phyloP scores from a whole-genome alignment of 2,329 filamentous ascomycete species.

The Fusarium virguliforme region DNA sequence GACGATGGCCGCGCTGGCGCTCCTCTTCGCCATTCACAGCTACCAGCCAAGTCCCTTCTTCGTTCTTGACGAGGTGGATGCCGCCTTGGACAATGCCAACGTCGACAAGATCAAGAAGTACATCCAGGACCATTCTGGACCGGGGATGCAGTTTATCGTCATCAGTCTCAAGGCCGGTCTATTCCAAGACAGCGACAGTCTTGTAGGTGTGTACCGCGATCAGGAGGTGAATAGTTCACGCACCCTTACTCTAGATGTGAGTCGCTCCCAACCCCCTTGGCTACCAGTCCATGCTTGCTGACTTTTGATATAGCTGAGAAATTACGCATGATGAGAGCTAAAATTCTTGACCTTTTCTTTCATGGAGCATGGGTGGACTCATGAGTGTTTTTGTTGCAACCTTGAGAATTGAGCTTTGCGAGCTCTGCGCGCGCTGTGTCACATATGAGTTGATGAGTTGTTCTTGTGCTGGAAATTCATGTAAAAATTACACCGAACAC shows the following conservation, averaged over 20 bases:
- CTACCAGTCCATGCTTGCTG: slow-evolving; percentile 20
- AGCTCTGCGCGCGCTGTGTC: slow-evolving; percentile 17
- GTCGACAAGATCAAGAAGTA: slow-evolving; percentile 97
- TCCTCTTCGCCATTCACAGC: slow-evolving; percentile 96
- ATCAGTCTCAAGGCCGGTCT: slow-evolving; percentile 96
- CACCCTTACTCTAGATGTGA: slow-evolving; percentile 94
- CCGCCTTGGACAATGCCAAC: slow-evolving; percentile 97
- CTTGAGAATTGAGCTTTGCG: slow-evolving; percentile 10
- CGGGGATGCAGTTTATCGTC: slow-evolving; percentile 99
- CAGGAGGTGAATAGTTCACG: slow-evolving; percentile 94
- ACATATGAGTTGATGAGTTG: slow-evolving; percentile 29
- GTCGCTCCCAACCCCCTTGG: slow-evolving; percentile 56
- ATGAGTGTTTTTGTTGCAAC: slow-evolving; percentile 23
- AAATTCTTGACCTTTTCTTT: slow-evolving; percentile 14
- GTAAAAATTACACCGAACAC: slow-evolving; percentile 5
- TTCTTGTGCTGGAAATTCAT: slow-evolving; percentile 12
- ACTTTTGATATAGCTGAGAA: slow-evolving; percentile 51
- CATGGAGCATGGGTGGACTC: slow-evolving; percentile 22
- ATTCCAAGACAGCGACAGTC: slow-evolving; percentile 95
- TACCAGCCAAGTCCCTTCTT: slow-evolving; percentile 98
- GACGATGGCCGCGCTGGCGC: slow-evolving; percentile 97
- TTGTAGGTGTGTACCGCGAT: slow-evolving; percentile 96
- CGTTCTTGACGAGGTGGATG: slow-evolving; percentile 97
- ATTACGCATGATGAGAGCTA: slow-evolving; percentile 53
- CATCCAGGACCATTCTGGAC: slow-evolving; percentile 92